Conservation (phyloP, 2,329 filamentous ascomycete genomes). For the Nigrospora osmanthi region DNA sequence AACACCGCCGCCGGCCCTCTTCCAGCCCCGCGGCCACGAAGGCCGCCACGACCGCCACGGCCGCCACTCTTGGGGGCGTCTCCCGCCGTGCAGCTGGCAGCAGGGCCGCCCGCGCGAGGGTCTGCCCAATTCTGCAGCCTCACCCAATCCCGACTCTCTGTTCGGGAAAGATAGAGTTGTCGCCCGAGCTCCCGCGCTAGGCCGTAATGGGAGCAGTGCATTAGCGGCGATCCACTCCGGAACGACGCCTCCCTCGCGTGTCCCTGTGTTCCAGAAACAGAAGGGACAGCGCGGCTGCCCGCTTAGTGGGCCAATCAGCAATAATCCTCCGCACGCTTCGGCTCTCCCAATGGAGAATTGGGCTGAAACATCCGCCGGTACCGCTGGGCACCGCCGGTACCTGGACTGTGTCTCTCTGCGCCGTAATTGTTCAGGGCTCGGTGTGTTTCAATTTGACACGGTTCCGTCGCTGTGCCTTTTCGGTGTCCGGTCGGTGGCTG, state of each 20-base stretch:
- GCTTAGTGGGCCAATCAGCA: conserved; percentile 11
- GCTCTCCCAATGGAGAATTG: conserved; percentile 1
- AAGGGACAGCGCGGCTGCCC: conserved; percentile 8
- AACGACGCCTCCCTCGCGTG: conserved; percentile 4
- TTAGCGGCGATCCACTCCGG: conserved; percentile 9
- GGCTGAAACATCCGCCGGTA: conserved; percentile 10
- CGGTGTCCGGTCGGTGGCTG: too few relatives aligned
- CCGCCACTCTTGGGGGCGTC: too few relatives aligned
- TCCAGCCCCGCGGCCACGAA: too few relatives aligned
- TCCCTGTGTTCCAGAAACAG: conserved; percentile 1
- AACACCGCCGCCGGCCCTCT: too few relatives aligned
- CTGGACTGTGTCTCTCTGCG: background rate
- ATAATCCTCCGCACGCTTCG: conserved; percentile 6
- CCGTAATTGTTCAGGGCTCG: too few relatives aligned
- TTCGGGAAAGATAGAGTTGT: conserved; percentile 5
- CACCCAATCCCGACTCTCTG: background rate
- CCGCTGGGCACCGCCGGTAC: background rate
- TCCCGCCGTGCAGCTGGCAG: too few relatives aligned
- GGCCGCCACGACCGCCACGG: too few relatives aligned
- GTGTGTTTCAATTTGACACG: too few relatives aligned
- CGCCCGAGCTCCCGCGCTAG: conserved; percentile 6
- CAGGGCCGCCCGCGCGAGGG: background rate
- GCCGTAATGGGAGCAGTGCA: conserved; percentile 1
- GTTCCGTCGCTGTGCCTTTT: too few relatives aligned
- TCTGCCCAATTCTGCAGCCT: conserved; percentile 1